A percentile compares a stretch with the other conserved stretches of the same genome.
Conservation (phyloP, 2,329 filamentous ascomycete species). For the Xylariaceae sp. region DNA sequence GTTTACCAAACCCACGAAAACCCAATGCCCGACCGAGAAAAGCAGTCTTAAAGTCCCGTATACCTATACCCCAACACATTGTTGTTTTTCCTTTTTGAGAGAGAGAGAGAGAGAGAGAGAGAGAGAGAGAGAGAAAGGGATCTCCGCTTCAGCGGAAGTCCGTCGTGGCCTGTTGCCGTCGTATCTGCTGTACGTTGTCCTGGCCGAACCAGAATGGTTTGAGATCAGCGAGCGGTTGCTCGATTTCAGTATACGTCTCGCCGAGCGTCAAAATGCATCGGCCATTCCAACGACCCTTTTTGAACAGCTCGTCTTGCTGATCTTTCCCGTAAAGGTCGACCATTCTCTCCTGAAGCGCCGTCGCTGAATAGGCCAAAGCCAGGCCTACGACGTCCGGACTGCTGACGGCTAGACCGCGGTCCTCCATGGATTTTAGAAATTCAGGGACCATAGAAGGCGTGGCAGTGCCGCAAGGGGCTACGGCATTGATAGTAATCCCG, state of each 20-base stretch:
- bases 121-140: too few species aligned
- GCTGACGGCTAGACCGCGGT: constrained; percentile 29
- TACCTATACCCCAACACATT: too few species aligned
- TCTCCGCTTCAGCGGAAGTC: constrained; percentile 13
- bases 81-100: too few species aligned
- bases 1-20: too few species aligned
- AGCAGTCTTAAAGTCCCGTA: too few species aligned
- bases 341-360: constrained; percentile 26
- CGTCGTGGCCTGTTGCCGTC: constrained; percentile 28
- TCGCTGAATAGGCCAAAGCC: constrained; percentile 35
- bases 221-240: constrained; percentile 24
- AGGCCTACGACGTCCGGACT: constrained; percentile 29
- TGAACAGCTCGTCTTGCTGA: constrained; percentile 4
- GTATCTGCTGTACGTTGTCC: constrained; percentile 25
- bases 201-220: constrained; percentile 30
- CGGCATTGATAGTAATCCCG: constrained; percentile 34
- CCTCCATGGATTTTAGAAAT: constrained; percentile 23
- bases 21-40: too few species aligned
- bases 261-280: constrained; percentile 32
- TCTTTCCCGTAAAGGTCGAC: constrained; percentile 36
- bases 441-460: constrained; percentile 26
- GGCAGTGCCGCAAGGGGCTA: constrained; percentile 34
- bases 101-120: too few species aligned
- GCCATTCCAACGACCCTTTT: constrained; percentile 31
- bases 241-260: constrained; percentile 33